A percentile compares a stretch with the other conserved stretches of the same genome.
Conservation (phyloP, 2,329 filamentous ascomycete species). For the Aureobasidium sp. region DNA sequence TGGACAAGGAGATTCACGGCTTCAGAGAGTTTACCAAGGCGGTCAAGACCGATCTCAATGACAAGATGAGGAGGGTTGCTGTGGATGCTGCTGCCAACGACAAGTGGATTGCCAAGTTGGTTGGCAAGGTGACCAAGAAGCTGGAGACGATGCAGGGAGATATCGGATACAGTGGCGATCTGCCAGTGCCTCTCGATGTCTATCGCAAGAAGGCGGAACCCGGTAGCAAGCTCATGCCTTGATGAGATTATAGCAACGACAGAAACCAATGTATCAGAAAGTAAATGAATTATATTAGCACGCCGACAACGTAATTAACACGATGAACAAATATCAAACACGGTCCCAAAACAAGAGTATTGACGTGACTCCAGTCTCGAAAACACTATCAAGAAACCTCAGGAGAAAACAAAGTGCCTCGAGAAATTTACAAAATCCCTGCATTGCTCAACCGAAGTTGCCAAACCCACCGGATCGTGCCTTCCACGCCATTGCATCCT, state of each 20-base stretch:
- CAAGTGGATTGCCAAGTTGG: constrained; percentile 48
- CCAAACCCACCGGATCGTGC: background rate
- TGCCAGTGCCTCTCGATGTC: constrained; percentile 38
- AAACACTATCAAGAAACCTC: too few species aligned
- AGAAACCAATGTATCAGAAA: background rate
- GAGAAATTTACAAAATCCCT: background rate
- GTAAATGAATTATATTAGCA: background rate
- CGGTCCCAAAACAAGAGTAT: background rate
- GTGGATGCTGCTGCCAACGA: constrained; percentile 38
- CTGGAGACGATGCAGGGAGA: constrained; percentile 45
- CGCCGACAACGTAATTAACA: background rate
- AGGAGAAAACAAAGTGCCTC: background rate
- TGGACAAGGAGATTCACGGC: constrained; percentile 25
- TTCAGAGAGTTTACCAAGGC: constrained; percentile 27
- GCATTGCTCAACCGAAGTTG: background rate
- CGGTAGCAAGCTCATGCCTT: constrained; percentile 32
- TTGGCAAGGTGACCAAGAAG: constrained; percentile 45
- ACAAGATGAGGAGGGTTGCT: constrained; percentile 21
- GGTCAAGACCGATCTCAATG: constrained; percentile 22
- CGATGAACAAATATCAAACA: background rate
- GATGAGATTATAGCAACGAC: background rate
- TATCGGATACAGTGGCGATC: constrained; percentile 43
- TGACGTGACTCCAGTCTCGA: background rate
- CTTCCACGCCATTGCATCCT: constrained; percentile 8
- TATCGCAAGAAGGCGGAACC: constrained; percentile 32